Percentiles rank a stretch among this genome's conserved stretches.
These are phyloP conservation scores for Cercophora samala DNA, from an alignment of 495 filamentous ascomycete species.

Conservation along the genomic window DNA sequence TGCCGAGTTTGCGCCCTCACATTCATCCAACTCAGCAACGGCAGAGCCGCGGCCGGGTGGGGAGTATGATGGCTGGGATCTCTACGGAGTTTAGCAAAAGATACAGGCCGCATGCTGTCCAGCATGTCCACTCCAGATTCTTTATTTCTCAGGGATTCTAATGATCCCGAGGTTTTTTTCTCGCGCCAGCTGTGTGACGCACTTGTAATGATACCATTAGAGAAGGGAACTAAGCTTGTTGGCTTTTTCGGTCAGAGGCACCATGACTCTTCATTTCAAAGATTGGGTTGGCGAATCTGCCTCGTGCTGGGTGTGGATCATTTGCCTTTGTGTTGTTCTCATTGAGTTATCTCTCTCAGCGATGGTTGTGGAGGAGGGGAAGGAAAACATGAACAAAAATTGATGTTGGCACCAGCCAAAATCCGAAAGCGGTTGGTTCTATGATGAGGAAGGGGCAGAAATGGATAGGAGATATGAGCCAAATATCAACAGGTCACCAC, in stretches of 20 bases:
- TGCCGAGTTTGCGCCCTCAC: constrained; percentile 51
- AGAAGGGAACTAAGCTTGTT: constrained; percentile 13
- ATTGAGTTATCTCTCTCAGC: background rate
- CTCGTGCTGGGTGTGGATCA: background rate
- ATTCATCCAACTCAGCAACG: constrained; percentile 11
- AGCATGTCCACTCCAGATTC: background rate
- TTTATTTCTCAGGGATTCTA: background rate
- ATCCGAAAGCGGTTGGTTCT: background rate
- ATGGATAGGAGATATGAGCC: too few relatives aligned
- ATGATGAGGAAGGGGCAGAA: too few relatives aligned
- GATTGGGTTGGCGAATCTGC: background rate
- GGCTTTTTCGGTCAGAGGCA: background rate
- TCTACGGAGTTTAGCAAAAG: constrained; percentile 46
- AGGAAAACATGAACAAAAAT: background rate
- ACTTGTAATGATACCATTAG: constrained; percentile 36
- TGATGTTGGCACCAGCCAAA: background rate
- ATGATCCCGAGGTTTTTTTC: constrained; percentile 1
- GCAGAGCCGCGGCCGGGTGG: constrained; percentile 22
- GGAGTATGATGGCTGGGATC: constrained; percentile 49
- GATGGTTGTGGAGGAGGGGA: background rate
- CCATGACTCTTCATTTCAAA: background rate
- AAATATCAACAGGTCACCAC: too few relatives aligned
- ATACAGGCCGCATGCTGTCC: background rate
- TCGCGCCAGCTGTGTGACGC: constrained; percentile 14
- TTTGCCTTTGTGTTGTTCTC: background rate